Evolutionary conservation across 805 yeast genomes (phyloP), one percentile per base, ranked within the genome.

Genomic region (Komagataella mondaviorum): DNA sequence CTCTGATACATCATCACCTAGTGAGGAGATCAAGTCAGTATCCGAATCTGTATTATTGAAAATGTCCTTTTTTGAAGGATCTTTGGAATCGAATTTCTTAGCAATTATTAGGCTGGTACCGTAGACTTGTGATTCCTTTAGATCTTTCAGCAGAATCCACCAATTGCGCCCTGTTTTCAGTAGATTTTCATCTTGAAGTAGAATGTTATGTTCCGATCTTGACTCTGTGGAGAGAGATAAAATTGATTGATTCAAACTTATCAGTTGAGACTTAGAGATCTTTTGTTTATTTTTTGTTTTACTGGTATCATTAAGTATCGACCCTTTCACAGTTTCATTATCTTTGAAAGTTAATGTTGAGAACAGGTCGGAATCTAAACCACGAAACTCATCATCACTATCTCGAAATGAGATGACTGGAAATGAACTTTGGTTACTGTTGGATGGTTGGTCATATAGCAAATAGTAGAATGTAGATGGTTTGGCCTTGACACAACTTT

Each of bases 381-480:
- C 48, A 18, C 23, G 30, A 7, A 36, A 36, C 5, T 46, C 48
- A 5, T 46, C 23, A 46, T 23, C 48, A 16, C 16, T 17, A 10
- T 22, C 23, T 23, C 30, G 30, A 10, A 46, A 46, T 20, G 48
- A 17, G 6, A 65, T 64, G 46, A 56, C 56, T 1, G 63, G 63
- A 6, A 66, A 48, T 2, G 65, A 63, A 1, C 65, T 56, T 50
- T 59, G 60, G 51, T 59, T 57, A 6, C 48, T 51, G 12, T 54
- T 52, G 5, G 52, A 54, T 2, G 48, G 45, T 1, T 53, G 30
- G 48, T 65, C 59, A 51, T 58, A 57, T 2, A 63, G 46, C 6
- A 62, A 47, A 48, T 63, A 62, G 45, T 51, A 52, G 50, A 64
- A 63, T 12, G 57, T 54, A 7, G 55, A 44, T 18, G 51, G 44